Base-by-base conservation (phyloP, 2,329 filamentous ascomycete genomes). In the Stylonectria norvegica region DNA sequence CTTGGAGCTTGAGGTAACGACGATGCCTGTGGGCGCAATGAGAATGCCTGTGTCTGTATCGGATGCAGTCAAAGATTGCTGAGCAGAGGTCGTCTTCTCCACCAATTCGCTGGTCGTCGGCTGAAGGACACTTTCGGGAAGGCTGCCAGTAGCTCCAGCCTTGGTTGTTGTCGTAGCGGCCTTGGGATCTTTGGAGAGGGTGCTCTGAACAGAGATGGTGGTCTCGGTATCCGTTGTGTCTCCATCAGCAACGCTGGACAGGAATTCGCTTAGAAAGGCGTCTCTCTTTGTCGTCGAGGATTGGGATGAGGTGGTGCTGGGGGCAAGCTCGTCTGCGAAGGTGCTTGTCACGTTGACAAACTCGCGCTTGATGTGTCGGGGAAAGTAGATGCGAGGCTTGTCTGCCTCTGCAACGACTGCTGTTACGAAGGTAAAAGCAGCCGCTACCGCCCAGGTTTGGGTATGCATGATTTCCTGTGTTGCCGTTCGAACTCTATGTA, bases 311-410 rank as follows among this genome's bases (percentile, higher is more conserved):
- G 42, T 48, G 10, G 55, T 51, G 11, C 53, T 38, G 5, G 38
- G 37, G 3, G 49, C 34, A 11, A 47, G 36, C 30, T 59, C 42
- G 17, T 43, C 31, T 19, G 52, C 39, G 36, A 57, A 57, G 28
- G 65, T 65, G 45, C 59, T 56, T n/a, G 70, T 71, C 11, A 57
- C 59, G 53, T 76, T 75, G 45, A 54, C 52, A 38, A 70, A 65
- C 43, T 73, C 65, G 39, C 76, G 70, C 63, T 73, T 79, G 53
- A 81, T 66, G 30, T 78, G 68, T 40, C 72, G 68, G 10, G 78
- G 78, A 47, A 75, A 80, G 58, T 79, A 81, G 54, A 78, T 76
- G 56, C 68, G 71, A 14, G 76, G 75, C 46, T 65, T 64, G 22
- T 71, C 62, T 25, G 59, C 52, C 39, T 72, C 65, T 16, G 71